These are phyloP conservation scores for Phialemoniopsis sp. DNA, from an alignment of 2,329 filamentous ascomycete species.

Conservation along the genomic window DNA sequence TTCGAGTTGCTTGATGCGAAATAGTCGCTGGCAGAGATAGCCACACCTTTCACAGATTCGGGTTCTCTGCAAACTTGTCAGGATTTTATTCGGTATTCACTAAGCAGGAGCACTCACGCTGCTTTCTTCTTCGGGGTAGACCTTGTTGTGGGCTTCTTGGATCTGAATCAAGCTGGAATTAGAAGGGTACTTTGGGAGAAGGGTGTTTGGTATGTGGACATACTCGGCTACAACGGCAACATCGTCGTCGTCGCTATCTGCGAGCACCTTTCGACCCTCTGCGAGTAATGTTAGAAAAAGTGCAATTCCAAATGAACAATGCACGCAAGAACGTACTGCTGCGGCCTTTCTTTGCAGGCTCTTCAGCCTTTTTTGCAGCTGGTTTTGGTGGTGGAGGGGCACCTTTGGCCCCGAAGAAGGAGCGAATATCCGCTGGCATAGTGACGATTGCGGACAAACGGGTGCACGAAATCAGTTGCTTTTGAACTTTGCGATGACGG, in stretches of 20 bases:
- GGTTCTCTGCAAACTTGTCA: slow-evolving; percentile 20
- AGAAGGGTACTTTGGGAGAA: slow-evolving; percentile 1
- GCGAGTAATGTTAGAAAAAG: slow-evolving; percentile 2
- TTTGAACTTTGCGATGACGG: neutral
- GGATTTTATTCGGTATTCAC: slow-evolving; percentile 3
- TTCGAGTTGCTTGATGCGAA: slow-evolving; percentile 46
- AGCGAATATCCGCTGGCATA: slow-evolving; percentile 84
- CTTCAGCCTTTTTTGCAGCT: slow-evolving; percentile 38
- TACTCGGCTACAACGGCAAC: slow-evolving; percentile 36
- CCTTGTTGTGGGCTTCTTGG: slow-evolving; percentile 52
- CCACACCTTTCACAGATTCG: slow-evolving; percentile 40
- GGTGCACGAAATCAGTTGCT: neutral
- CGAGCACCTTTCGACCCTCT: slow-evolving; percentile 65
- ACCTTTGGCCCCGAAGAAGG: slow-evolving; percentile 80
- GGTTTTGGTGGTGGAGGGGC: slow-evolving; percentile 49
- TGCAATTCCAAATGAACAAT: neutral
- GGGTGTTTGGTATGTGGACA: slow-evolving; percentile 14
- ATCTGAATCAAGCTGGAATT: slow-evolving; percentile 23
- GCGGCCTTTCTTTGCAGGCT: slow-evolving; percentile 37
- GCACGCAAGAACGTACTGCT: slow-evolving; percentile 31
- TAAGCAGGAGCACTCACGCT: slow-evolving; percentile 28
- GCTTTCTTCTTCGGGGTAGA: slow-evolving; percentile 50
- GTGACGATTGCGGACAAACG: slow-evolving; percentile 6
- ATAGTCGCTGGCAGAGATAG: slow-evolving; percentile 54
- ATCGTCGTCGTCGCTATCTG: slow-evolving; percentile 75